Base-by-base conservation (phyloP, 768 basidiomycete species). In the Suillus ampliporus region DNA sequence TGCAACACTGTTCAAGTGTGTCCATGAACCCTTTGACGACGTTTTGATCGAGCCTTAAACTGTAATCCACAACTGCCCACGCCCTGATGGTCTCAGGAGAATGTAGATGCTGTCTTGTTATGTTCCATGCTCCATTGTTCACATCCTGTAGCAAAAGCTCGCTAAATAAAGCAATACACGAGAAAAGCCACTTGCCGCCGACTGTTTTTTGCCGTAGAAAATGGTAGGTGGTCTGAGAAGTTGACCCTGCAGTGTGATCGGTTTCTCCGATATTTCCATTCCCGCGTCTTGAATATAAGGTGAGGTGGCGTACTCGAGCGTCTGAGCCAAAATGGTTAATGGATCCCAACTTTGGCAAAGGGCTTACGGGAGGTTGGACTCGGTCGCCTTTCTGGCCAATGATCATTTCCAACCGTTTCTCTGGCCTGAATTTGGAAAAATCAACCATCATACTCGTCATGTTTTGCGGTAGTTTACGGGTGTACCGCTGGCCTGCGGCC, bases 391-490 rank as follows among this genome's bases (percentile, higher is more conserved):
- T 65, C 4, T 77, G 80, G 2, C 70, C 70, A 21, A 67, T 48
- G 43, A 86, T 86, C 11, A 75, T 70, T 0, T 71, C 66, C 14
- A 83, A 69, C 9, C 86, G 78, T 1, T 73, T 78, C 6, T 64
- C 59, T 2, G 87, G 87, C 37, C 71, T 80, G 64, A 82, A 74
- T 0, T 82, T 82, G 0, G 86, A 77, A 57, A 87, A 87, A 5
- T 75, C 76, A 0, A 87, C 80, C 65, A 84, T 82, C 1, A 72
- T 72, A 8, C 71, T 72, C 56, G 65, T 79, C 40, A 72, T 61
- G 64, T 79, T 72, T 1, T 77, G 78, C 0, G 80, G 80, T 3
- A 87, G 62, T 63, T 76, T 81, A 58, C 78, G 76, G 61, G 71
- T 83, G 67, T 78, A 87, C 3, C 86, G 67, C 61, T 89, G 88